Evolutionary conservation across 2,329 filamentous ascomycete species (phyloP), one percentile per base, ranked within the genome.

Genomic region (Aureobasidium sp.): DNA sequence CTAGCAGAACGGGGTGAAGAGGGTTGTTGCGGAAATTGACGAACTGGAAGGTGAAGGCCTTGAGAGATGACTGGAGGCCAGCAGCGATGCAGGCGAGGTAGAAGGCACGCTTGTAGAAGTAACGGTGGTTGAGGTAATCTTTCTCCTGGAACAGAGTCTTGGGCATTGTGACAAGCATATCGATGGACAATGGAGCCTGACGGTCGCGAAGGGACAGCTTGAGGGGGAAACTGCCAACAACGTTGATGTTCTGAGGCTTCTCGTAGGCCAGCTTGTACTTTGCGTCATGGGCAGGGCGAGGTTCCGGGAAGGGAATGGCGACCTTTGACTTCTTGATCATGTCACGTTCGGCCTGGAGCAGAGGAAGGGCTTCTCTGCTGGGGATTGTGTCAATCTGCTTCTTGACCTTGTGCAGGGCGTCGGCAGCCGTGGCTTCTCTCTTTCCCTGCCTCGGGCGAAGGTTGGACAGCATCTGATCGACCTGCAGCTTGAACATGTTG

Each of bases 81-180:
- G 84, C 85, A 14, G 91, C 86, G 61, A 97, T 78, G 66, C 89
- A 90, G 37, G 92, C 90, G 55, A 97, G 78, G 71, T 95, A 97
- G 74, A 93, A 97, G 13, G 94, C 89, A 65, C 92, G 82, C 70
- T 96, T 95, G 77, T 97, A 92, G 71, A 97, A 96, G 76, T 96
- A 97, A 64, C 94, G 85, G 78, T 94, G 82, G 73, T 96, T 91
- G 54, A 92, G 81, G 72, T 93, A 97, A 74, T 99, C 94, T 75
- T 97, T 97, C 48, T 95, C 90, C 70, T 96, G 91, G 69, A 97
- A 92, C 13, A 96, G 76, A 1, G 82, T 68, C 25, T 68, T 74
- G 5, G 94, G 93, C 85, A 99, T 95, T 51, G 89, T 88, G 16
- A 96, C 85, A 6, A 93, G 85, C 81, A 97, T 84, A 73, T 97